Evolutionary conservation across 2,329 filamentous ascomycete genomes (phyloP), one percentile per base, ranked within the genome.

Genomic region (Xylaria sp.): DNA sequence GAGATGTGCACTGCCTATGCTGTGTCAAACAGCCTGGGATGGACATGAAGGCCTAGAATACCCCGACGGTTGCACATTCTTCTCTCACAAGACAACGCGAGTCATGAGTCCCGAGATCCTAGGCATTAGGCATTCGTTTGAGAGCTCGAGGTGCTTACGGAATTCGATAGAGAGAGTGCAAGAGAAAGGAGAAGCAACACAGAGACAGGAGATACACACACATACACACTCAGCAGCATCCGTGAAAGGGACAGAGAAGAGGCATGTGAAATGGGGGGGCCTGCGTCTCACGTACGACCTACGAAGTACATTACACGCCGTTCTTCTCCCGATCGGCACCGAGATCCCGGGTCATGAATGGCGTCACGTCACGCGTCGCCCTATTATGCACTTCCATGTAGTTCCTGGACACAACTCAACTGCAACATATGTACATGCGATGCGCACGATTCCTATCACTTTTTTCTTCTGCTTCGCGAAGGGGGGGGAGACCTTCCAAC

Each of bases 311-410:
- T 16, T 59, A 44, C 46, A 35, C 18, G 54, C 53, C 51, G 56
- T 58, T 52, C 56, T 52, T 39, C 47, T 61, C 54, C 58, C 58
- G 55, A 57, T 63, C 60, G 61, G 61, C 61, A 59, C 63, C 61
- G 63, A 65, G 50, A 59, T 57, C 56, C 57, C 56, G 63, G 63
- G 55, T 55, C 56, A 55, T 59, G 35, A 49, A 56, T 59, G 52
- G 58, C 55, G 58, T 59, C 54, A 49, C 46, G 54, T 52, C 18
- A 42, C 52, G 55, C 37, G 35, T 51, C 13, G 46, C 46, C 51
- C 50, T 58, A 52, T 55, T 61, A 46, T 46, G 42, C 13, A 53
- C 49, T 51, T 51, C 34, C 11, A 42, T 42, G 37, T 58, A 52
- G 23, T 57, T 49, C 54, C 35, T 52, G 13, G 42, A 23, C 16